Conservation (phyloP, 2,329 filamentous ascomycete genomes). For the Arthrobotrys pseudoclavata region DNA sequence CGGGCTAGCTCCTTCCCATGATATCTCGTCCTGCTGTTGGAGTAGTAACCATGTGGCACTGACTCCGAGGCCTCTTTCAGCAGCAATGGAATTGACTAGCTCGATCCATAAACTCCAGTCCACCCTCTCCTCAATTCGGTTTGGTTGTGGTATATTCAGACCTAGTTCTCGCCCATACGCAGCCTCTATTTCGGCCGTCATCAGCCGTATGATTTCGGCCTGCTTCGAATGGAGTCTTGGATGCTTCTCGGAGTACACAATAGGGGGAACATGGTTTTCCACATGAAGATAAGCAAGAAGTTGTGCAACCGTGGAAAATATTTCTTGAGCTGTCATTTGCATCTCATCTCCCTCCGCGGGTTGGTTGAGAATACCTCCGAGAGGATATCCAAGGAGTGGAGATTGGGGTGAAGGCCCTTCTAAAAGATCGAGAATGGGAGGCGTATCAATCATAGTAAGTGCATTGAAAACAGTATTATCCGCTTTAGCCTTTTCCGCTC, state of each 20-base stretch:
- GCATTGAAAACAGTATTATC: conserved; percentile 35
- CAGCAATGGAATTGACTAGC: conserved; percentile 56
- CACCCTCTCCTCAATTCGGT: conserved; percentile 16
- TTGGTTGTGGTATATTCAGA: conserved; percentile 34
- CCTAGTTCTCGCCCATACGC: conserved; percentile 40
- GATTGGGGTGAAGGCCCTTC: not conserved
- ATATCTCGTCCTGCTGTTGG: conserved; percentile 27
- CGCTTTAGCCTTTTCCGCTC: conserved; percentile 26
- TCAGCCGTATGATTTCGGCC: conserved; percentile 40
- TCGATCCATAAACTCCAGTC: conserved; percentile 58
- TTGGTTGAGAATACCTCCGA: conserved; percentile 31
- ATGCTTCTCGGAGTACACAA: conserved; percentile 52
- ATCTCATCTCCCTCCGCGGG: conserved; percentile 5
- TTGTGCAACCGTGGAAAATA: conserved; percentile 53
- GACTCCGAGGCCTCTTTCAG: conserved; percentile 49
- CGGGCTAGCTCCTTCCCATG: conserved; percentile 26
- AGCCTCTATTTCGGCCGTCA: conserved; percentile 45
- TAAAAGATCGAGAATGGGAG: conserved; percentile 31
- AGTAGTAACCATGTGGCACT: conserved; percentile 57
- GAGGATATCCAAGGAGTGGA: conserved; percentile 34
- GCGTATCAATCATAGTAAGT: conserved; percentile 50
- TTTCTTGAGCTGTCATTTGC: conserved; percentile 51
- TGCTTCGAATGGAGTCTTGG: conserved; percentile 38
- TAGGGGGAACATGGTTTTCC: conserved; percentile 54
- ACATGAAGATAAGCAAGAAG: conserved; percentile 58